A percentile compares a stretch with the other conserved stretches of the same genome.
These are phyloP conservation scores for Hyaloscypha hepaticicola DNA, from an alignment of 495 filamentous ascomycete genomes.

Conservation along the genomic window DNA sequence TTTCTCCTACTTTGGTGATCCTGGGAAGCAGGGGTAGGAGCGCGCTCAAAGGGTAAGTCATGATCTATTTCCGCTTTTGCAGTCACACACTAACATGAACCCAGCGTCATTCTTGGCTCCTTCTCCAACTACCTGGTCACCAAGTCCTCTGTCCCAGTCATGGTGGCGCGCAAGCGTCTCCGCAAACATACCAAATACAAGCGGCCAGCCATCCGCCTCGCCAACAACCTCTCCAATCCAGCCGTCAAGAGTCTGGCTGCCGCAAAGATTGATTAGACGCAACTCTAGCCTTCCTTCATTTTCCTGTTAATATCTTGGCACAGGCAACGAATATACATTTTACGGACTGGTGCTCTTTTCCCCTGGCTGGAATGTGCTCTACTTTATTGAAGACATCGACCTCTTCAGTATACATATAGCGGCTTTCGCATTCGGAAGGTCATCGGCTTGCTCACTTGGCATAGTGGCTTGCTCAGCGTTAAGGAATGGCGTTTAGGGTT, in stretches of 20 bases:
- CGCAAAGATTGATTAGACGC: constrained; percentile 62
- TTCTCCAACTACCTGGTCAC: constrained; percentile 97
- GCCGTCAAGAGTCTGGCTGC: constrained; percentile 60
- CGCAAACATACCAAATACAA: constrained; percentile 72
- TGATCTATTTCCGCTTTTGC: neutral
- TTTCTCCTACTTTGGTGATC: constrained; percentile 90
- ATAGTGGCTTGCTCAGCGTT: neutral
- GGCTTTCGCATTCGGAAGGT: neutral
- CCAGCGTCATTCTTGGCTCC: constrained; percentile 84
- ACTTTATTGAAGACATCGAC: neutral
- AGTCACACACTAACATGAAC: constrained; percentile 24
- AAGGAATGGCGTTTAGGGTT: neutral
- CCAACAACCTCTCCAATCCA: constrained; percentile 68
- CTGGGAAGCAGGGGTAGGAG: constrained; percentile 86
- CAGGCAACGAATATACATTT: neutral
- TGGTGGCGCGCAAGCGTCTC: constrained; percentile 83
- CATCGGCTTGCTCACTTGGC: neutral
- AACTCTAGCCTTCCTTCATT: neutral
- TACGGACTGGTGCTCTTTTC: neutral
- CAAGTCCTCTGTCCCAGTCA: constrained; percentile 93
- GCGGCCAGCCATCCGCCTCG: constrained; percentile 56
- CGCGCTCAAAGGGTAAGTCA: constrained; percentile 84
- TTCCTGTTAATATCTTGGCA: neutral
- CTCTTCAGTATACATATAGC: neutral
- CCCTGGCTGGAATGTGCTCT: neutral